Base-by-base conservation (phyloP, 495 filamentous ascomycete species). In the Tuber borchii region DNA sequence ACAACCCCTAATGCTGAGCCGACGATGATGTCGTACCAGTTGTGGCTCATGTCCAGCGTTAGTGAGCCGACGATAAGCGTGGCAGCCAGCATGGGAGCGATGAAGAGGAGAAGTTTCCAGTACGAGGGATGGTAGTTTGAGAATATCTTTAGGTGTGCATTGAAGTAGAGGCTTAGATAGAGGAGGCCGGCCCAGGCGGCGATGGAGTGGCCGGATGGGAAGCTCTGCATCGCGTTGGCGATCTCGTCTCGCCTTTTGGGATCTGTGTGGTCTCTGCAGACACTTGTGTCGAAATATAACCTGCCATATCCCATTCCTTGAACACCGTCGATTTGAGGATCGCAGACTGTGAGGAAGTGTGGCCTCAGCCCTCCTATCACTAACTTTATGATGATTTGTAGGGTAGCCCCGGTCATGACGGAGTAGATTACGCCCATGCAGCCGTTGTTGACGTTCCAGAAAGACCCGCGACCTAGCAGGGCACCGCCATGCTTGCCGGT, bases 141-240 rank as follows among this genome's bases (percentile, higher is more conserved):
- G 76, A 88, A 90, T 34, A 89, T 85, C 82, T 90, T 90, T 31
- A 92, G 84, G 75, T 91, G 90, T 10, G 88, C 89, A 76, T 91
- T 91, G 26, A 91, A 84, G 81, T 90, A 92, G 0, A 91, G 84
- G n/a, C 84, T 85, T 7, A 90, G 80, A 74, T 86, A 91, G 8
- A 86, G 79, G 71, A 88, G 87, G n/a, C 86, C 87, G 0, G 88
- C 88, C 74, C 90, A 91, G 0, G 89, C 87, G 12, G 87, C 87
- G 0, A 86, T 85, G 61, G 88, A 84, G 79, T 91, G 90, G 9
- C 90, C 90, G 17, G 85, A 87, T 0, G 90, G 90, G 80, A 91
- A 90, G 1, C 86, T 87, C 79, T 89, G 86, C 43, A 91, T 82
- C 17, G 85, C 86, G 75, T 86, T 86, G 73, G 87, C 84, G 75